Percentiles rank a stretch among this genome's conserved stretches.
Conservation (phyloP, 805 yeast genomes). For the Metschnikowia baotianmanensis region DNA sequence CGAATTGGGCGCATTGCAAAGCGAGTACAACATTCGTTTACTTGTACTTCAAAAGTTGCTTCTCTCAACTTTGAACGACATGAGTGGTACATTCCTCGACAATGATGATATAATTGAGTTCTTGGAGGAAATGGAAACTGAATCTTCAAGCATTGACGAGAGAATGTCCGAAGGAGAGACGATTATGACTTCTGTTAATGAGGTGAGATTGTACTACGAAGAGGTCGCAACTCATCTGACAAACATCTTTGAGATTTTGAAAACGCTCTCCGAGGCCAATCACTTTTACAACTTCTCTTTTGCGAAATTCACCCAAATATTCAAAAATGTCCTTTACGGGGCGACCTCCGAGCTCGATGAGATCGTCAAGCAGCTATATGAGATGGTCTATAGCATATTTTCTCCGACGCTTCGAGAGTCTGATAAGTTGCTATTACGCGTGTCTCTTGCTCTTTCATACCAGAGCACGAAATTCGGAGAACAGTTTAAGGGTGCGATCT, state of each 20-base stretch:
- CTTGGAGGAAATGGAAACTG: constrained; percentile 63
- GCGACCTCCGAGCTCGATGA: constrained; percentile 15
- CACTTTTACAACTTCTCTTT: constrained; percentile 61
- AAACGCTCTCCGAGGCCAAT: constrained; percentile 35
- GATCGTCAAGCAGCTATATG: constrained; percentile 41
- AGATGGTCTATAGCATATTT: constrained; percentile 43
- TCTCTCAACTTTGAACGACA: constrained; percentile 52
- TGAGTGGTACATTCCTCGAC: constrained; percentile 65
- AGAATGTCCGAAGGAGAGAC: constrained; percentile 54
- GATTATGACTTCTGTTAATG: constrained; percentile 55
- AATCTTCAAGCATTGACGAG: constrained; percentile 50
- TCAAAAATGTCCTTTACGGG: constrained; percentile 19
- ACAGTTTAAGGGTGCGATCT: constrained; percentile 19
- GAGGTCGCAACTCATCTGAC: constrained; percentile 59
- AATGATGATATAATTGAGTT: constrained; percentile 57
- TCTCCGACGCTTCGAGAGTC: constrained; percentile 45
- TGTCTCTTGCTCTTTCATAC: constrained; percentile 33
- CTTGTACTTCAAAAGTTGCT: constrained; percentile 57
- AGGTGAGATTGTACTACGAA: constrained; percentile 43
- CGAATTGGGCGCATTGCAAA: constrained; percentile 52
- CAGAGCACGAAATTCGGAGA: constrained; percentile 26
- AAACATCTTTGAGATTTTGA: constrained; percentile 46
- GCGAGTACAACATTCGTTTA: constrained; percentile 57
- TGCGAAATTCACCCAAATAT: constrained; percentile 25
- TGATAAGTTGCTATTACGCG: constrained; percentile 47